Evolutionary conservation across 805 yeast genomes (phyloP), one percentile per base, ranked within the genome.

Genomic region (Ogataea zsoltii): DNA sequence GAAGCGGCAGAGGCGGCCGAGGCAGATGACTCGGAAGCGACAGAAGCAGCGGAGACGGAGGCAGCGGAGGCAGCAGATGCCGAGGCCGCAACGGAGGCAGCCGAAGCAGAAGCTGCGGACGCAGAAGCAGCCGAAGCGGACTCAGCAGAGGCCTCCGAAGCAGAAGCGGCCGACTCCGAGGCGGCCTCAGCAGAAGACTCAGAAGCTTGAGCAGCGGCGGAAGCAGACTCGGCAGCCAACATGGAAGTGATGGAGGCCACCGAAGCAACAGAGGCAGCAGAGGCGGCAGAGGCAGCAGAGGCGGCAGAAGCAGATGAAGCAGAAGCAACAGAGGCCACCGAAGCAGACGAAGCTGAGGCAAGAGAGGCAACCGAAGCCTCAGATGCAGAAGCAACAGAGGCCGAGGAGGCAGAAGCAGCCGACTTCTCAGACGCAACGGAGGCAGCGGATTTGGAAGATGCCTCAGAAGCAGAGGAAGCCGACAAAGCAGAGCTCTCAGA

Each of bases 131-230:
- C 50, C 3, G 60, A 45, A 19, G 41, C 46, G 18, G 60, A 43
- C 34, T 60, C 31, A 35, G 68, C 65, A 35, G 69, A 41, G 41
- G 73, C 66, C 58, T 75, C 76, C 45, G 69, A 65, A 29, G 80
- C 66, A 36, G 59, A 21, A 34, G 28, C 31, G 11, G 5, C 14
- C 14, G 31, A 53, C 11, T 55, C 50, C 3, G 60, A 46, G 19
- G 42, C 46, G 21, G 60, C 44, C 34, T 61, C 31, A 34, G 68
- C 65, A 36, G n/a, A n/a, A n/a, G n/a, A n/a, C n/a, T n/a, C n/a
- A n/a, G n/a, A n/a, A n/a, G n/a, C n/a, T n/a, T n/a, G n/a, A n/a
- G n/a, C 13, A 15, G 33, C 33, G 5, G 32, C 39, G 4, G 30
- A 17, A n/a, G 32, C 21, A 15, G 40, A 25, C 15, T 28, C 33